These are phyloP conservation scores for Ustilago vetiveriae DNA, from an alignment of 1,284 basidiomycete genomes.

Conservation along the genomic window DNA sequence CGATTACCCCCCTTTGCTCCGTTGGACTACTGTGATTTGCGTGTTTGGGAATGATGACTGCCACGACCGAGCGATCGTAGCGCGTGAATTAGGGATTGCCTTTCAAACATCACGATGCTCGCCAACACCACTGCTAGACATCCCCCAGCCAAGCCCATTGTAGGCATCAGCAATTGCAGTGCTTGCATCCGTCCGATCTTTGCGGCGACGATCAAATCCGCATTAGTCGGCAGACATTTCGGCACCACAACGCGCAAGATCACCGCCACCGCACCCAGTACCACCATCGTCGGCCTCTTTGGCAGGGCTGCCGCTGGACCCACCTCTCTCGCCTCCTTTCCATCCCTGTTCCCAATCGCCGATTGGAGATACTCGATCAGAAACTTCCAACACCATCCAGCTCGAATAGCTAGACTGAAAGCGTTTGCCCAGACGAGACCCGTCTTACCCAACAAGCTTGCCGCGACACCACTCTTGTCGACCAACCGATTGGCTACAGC, in stretches of 20 bases:
- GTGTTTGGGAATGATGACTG: not conserved
- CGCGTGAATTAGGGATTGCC: not conserved
- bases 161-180: conserved; percentile 18
- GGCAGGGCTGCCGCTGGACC: conserved; percentile 14
- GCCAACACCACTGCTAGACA: conserved; percentile 8
- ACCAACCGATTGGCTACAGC: conserved; percentile 1
- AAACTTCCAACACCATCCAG: conserved; percentile 42
- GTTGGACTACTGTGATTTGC: conserved; percentile 1
- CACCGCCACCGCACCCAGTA: conserved; percentile 4
- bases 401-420: conserved; percentile 24
- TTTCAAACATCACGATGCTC: conserved; percentile 10
- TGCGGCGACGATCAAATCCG: conserved; percentile 1
- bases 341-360: not conserved
- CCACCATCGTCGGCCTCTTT: not conserved
- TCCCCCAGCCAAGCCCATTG: conserved; percentile 4
- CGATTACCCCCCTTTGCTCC: not conserved
- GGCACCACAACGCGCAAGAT: conserved; percentile 7
- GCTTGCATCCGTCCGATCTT: conserved; percentile 8
- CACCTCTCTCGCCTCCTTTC: not conserved
- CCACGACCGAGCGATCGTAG: conserved; percentile 7
- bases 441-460: conserved; percentile 9
- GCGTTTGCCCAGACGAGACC: conserved; percentile 47
- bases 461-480: not conserved
- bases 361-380: conserved; percentile 14
- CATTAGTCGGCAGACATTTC: conserved; percentile 10